Evolutionary conservation across 148 eudicot genomes (phyloP), one percentile per base, ranked within the genome.

Genomic region (Cornus kousa): DNA sequence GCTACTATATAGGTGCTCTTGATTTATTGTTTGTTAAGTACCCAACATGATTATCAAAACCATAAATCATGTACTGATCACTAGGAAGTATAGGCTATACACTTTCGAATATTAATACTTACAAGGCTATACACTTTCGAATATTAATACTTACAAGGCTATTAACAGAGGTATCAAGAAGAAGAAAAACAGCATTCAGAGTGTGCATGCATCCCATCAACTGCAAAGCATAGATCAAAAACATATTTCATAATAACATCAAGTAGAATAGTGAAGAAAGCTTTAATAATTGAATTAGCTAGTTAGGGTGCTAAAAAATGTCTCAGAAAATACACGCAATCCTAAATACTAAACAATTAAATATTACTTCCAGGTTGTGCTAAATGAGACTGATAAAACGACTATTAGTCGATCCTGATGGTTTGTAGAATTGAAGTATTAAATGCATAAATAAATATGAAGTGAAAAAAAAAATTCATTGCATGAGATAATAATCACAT

Each of bases 131-230:
- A 28, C 28, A 28, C 28, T 28, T 28, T 28, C 1, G 28, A 28
- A 28, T 28, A 28, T 28, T 28, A 28, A 66, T 83, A 80, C 91
- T 82, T 87, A 94, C 97, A 74, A 94, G 87, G 83, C 72, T 78
- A 78, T 90, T 92, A 13, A 92, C 79, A 46, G 85, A 75, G 35
- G 93, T 82, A 40, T 94, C 98, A 33, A 94, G 82, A 77, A 94
- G 89, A 73, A 94, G 86, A 74, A 87, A 84, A 59, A 70, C 86
- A 16, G 85, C 77, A 81, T 94, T 94, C 62, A 90, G 79, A 16
- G 88, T 84, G 86, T 94, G 97, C 92, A 91, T 94, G 76, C 86
- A 83, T 68, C 92, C 89, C 81, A 87, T 84, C 78, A 91, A 66
- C 95, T 94, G 93, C 57, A 79, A 59, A 59, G 48, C 68, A 76